A percentile compares a stretch with the other conserved stretches of the same genome.
phyloP scores from a whole-genome alignment of 2,329 filamentous ascomycete species.

The Fusarium sp. region DNA sequence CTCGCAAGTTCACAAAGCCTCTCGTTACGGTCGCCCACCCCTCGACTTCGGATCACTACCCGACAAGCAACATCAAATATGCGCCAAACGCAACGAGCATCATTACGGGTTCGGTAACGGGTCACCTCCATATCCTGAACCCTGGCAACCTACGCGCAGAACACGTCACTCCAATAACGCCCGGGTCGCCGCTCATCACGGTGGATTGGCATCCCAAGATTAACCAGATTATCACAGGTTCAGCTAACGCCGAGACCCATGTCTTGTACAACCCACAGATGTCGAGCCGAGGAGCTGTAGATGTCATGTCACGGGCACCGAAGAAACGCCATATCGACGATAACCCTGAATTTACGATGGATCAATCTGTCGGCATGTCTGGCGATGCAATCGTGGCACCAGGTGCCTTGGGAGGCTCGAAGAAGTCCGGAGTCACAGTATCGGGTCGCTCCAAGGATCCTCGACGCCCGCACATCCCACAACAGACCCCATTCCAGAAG shows the following conservation, averaged over 20 bases:
- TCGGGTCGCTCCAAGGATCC: slow-evolving; percentile 85
- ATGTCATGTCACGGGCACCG: slow-evolving; percentile 92
- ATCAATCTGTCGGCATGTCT: slow-evolving; percentile 84
- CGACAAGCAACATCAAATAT: slow-evolving; percentile 90
- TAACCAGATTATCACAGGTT: slow-evolving; percentile 96
- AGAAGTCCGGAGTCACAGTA: slow-evolving; percentile 78
- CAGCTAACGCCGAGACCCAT: slow-evolving; percentile 90
- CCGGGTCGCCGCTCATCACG: slow-evolving; percentile 84
- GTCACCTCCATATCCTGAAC: slow-evolving; percentile 93
- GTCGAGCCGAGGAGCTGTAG: slow-evolving; percentile 85
- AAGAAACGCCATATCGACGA: slow-evolving; percentile 98
- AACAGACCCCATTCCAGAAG: slow-evolving; percentile 90
- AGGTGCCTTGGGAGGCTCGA: slow-evolving; percentile 70
- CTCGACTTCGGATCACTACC: slow-evolving; percentile 87
- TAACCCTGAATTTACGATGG: slow-evolving; percentile 87
- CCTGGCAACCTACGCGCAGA: slow-evolving; percentile 90
- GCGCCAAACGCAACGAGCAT: slow-evolving; percentile 87
- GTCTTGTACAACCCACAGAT: slow-evolving; percentile 91
- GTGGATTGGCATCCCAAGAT: slow-evolving; percentile 94
- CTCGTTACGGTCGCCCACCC: slow-evolving; percentile 83
- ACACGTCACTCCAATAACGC: slow-evolving; percentile 89
- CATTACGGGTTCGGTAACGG: slow-evolving; percentile 88
- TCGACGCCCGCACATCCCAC: slow-evolving; percentile 85
- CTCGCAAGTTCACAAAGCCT: slow-evolving; percentile 92
- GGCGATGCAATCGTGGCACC: slow-evolving; percentile 85